These are phyloP conservation scores for Symbiodinium natans DNA, from an alignment of 73 alveolate species.

Conservation along the genomic window DNA sequence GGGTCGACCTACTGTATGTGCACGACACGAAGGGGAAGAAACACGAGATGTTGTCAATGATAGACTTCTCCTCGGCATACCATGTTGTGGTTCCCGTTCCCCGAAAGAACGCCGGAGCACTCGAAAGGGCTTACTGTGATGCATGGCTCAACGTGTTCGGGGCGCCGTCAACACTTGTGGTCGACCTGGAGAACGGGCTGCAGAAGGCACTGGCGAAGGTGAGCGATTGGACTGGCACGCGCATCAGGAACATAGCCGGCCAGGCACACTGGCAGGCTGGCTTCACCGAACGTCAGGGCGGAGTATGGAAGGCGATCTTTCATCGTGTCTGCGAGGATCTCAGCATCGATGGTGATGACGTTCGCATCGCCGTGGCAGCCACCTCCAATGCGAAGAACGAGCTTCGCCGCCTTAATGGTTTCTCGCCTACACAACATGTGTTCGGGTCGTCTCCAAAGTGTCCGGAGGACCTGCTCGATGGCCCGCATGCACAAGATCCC, in stretches of 20 bases:
- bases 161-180: not conserved
- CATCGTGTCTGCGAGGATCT: not conserved
- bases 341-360: not conserved
- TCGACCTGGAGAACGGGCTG: not conserved
- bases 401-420: not conserved
- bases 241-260: not conserved
- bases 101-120: not conserved
- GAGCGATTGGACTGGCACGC: not conserved
- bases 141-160: not conserved
- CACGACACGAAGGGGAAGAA: not conserved
- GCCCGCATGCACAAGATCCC: not conserved
- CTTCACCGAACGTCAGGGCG: not conserved
- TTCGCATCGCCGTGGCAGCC: too few species aligned
- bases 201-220: not conserved
- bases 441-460: not conserved
- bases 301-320: not conserved
- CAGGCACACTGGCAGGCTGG: too few species aligned
- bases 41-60: not conserved
- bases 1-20: not conserved
- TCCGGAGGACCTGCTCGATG: not conserved
- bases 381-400: slow-evolving; percentile 23
- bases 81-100: too few species aligned
- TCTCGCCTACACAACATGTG: slow-evolving; percentile 2
- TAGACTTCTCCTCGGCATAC: not conserved
- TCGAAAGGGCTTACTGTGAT: not conserved